Evolutionary conservation across 73 alveolate genomes (phyloP).

Genomic region (Effrenium voratum): DNA sequence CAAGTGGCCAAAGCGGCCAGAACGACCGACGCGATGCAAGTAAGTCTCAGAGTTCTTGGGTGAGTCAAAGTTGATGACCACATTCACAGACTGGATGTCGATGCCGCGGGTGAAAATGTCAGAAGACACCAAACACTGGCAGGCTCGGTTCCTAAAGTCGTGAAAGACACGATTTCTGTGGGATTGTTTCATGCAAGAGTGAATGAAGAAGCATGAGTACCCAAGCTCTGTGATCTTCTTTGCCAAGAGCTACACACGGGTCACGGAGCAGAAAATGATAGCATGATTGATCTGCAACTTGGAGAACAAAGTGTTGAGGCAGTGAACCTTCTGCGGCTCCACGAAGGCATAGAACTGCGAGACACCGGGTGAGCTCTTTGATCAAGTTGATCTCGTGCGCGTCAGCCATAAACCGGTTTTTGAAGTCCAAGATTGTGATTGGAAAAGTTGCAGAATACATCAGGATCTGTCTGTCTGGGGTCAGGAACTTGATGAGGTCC

Average conservation of each 20-base stretch:
- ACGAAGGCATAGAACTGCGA: slow-evolving; percentile 98
- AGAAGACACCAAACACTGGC: slow-evolving; percentile 14
- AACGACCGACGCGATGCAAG: slow-evolving; percentile 98
- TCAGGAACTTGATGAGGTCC: slow-evolving; percentile 96
- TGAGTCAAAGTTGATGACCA: slow-evolving; percentile 98
- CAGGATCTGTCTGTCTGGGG: slow-evolving; percentile 97
- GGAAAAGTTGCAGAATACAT: slow-evolving; percentile 99
- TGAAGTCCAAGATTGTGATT: slow-evolving; percentile 97
- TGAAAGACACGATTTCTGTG: slow-evolving; percentile 97
- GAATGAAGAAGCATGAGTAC: slow-evolving; percentile 97
- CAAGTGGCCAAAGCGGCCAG: slow-evolving; percentile 98
- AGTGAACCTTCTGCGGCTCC: slow-evolving; percentile 96
- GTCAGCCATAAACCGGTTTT: slow-evolving; percentile 96
- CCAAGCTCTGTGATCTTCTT: slow-evolving; percentile 98
- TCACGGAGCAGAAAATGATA: slow-evolving; percentile 96
- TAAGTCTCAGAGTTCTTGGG: slow-evolving; percentile 98
- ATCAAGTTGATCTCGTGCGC: slow-evolving; percentile 97
- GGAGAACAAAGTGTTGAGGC: slow-evolving; percentile 97
- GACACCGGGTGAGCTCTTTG: slow-evolving; percentile 99
- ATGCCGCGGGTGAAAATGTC: slow-evolving; percentile 99
- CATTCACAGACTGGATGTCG: slow-evolving; percentile 98
- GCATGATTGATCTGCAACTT: slow-evolving; percentile 77
- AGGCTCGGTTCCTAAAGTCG: slow-evolving; percentile 97
- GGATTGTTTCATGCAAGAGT: slow-evolving; percentile 95
- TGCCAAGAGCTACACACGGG: slow-evolving; percentile 97